A percentile compares a stretch with the other conserved stretches of the same genome.
These are phyloP conservation scores for Suillus cothurnatus DNA, from an alignment of 768 basidiomycete genomes.

Conservation along the genomic window DNA sequence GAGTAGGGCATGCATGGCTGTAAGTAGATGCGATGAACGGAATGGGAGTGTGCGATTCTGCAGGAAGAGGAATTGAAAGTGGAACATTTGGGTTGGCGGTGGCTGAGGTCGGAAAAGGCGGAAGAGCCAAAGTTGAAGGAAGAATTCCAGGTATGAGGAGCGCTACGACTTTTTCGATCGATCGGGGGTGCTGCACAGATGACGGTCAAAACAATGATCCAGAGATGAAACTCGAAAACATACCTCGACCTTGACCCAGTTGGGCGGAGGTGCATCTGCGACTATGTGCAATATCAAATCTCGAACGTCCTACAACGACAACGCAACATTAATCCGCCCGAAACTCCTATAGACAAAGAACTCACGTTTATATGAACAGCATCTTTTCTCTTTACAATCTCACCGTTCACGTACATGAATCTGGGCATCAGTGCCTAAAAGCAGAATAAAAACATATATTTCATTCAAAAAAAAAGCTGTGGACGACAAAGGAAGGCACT, in stretches of 20 bases:
- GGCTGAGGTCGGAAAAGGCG: slow-evolving; percentile 70
- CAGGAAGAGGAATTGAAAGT: slow-evolving; percentile 44
- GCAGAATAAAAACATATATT: slow-evolving; percentile 11
- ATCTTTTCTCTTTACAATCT: slow-evolving; percentile 71
- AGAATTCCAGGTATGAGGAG: slow-evolving; percentile 89
- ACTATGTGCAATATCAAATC: slow-evolving; percentile 83
- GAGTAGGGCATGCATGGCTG: slow-evolving; percentile 91
- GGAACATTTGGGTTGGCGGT: slow-evolving; percentile 60
- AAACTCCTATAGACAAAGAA: slow-evolving; percentile 11
- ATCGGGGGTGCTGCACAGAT: slow-evolving; percentile 60
- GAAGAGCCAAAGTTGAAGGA: slow-evolving; percentile 68
- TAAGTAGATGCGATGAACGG: slow-evolving; percentile 80
- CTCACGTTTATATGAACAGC: slow-evolving; percentile 83
- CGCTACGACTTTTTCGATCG: slow-evolving; percentile 77
- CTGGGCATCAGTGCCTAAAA: slow-evolving; percentile 44
- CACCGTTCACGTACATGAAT: slow-evolving; percentile 81
- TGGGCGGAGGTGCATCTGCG: slow-evolving; percentile 81
- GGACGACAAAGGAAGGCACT: not conserved
- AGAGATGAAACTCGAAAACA: slow-evolving; percentile 19
- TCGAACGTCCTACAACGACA: slow-evolving; percentile 69
- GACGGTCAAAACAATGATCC: slow-evolving; percentile 4
- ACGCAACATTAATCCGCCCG: not conserved
- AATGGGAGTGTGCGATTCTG: slow-evolving; percentile 39
- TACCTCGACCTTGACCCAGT: slow-evolving; percentile 87
- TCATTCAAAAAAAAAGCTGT: slow-evolving; percentile 9